Evolutionary conservation across 257 asterid genomes (phyloP), one percentile per base, ranked within the genome.

Genomic region (Gentiana macrophylla): DNA sequence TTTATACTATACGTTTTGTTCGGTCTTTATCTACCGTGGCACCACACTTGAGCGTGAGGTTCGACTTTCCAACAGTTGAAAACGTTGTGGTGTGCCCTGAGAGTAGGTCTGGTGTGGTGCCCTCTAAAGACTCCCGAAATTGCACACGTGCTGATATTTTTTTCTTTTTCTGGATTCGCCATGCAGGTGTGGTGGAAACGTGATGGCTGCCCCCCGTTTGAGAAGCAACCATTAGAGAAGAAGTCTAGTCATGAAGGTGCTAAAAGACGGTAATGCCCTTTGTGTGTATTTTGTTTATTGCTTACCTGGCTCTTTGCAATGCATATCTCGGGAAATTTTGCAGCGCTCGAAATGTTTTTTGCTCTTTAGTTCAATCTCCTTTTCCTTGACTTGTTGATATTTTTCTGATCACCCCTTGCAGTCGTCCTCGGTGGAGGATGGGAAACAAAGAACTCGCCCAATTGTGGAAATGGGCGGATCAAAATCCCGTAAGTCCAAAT

Each of bases 141-240:
- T 15, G 24, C 24, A 15, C 24, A 15, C 24, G 24, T 76, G 59
- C 61, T 62, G 45, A 56, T 49, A 52, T 48, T 12, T 63, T 62
- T 15, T 15, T 15, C 24, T 15, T 15, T 15, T 15, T 15, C 24
- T 15, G 24, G 24, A 15, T 15, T 15, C 24, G 24, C 24, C 24
- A 15, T 15, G 24, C 64, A 83, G 98, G 96, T 91, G 64, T 91
- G 98, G 98, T 91, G 97, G 98, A 91, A 91, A 79, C 96, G 98
- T n/a, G 97, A 91, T 64, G 95, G 96, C 66, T 91, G 98, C 76
- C 86, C 92, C 61, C 81, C 98, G 59, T 91, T 87, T 80, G 98
- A 91, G 52, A 87, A 83, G 72, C 93, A 77, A 61, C 86, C 84
- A 13, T 58, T 70, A 52, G 95, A 84, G 44, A 83, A 84, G 72